Base-by-base conservation (phyloP, 441 rosid genomes). In the Melastoma candidum region DNA sequence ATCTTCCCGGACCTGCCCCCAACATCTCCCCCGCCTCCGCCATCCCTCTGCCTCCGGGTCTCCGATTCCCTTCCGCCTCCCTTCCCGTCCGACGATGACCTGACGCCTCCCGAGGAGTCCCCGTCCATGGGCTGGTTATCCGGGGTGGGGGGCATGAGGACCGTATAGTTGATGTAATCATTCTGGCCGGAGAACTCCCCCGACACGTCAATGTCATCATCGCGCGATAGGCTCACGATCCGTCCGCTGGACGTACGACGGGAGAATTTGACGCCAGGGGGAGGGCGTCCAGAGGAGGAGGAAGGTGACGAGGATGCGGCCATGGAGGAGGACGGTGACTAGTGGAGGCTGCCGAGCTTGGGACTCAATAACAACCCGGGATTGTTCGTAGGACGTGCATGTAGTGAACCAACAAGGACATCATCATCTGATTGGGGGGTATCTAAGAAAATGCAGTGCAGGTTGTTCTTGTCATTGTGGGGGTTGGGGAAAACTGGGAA, bases 61-160 rank as follows among this genome's bases (percentile, higher is more conserved):
- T 32, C 72, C 2, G 13, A 79, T 27, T 53, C 62, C 2, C 41
- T 24, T 4, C 51, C 55, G 3, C 26, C 60, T 8, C 36, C 46
- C 14, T 8, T 50, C 24, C 46, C 47, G 11, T 44, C 63, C 11
- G 3, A 41, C n/a, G 67, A 45, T 0, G 69, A 70, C 11, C 74
- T 77, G 6, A 8, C 22, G 67, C 36, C 61, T 77, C 75, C 79
- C 0, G 76, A 58, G n/a, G 76, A 50, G 1, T 71, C 53, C 25
- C 63, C 84, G 7, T 54, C 62, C 56, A 70, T 75, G 6, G 97
- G 97, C 53, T 87, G 96, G 76, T 90, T 90, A 59, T 90, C 95
- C 0, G 97, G 97, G 0, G 96, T 90, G 0, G 97, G 92, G 2
- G 96, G 97, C 93, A 90, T 71, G 61, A 85, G 72, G 39, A 90